Evolutionary conservation across 2,329 filamentous ascomycete genomes (phyloP).

Genomic region (Aspergillus hortae): DNA sequence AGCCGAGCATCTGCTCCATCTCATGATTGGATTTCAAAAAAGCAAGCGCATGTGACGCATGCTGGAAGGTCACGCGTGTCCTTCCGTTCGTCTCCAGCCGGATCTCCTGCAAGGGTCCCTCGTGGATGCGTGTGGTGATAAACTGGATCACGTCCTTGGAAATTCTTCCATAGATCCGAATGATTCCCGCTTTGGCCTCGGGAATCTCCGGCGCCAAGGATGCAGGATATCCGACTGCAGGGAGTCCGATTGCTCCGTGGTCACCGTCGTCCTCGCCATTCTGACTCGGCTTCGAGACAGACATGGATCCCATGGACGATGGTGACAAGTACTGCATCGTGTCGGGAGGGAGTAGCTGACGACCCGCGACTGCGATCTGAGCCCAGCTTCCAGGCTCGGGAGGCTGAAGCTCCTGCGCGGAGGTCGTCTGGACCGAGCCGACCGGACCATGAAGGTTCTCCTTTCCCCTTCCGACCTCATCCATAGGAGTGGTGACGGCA

Average conservation of each 20-base stretch:
- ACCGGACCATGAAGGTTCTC: slow-evolving; percentile 1
- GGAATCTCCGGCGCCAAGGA: slow-evolving; percentile 10
- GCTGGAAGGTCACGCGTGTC: slow-evolving; percentile 37
- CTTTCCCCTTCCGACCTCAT: slow-evolving; percentile 12
- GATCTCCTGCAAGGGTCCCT: slow-evolving; percentile 40
- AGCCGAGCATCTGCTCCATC: slow-evolving; percentile 23
- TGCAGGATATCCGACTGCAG: slow-evolving; percentile 6
- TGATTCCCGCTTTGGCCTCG: slow-evolving; percentile 27
- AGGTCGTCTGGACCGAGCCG: slow-evolving; percentile 3
- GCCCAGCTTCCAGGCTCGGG: slow-evolving; percentile 19
- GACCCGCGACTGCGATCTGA: slow-evolving; percentile 13
- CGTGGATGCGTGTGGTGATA: slow-evolving; percentile 35
- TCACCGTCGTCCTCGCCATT: slow-evolving; percentile 12
- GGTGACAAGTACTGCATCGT: slow-evolving; percentile 16
- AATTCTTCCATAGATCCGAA: slow-evolving; percentile 23
- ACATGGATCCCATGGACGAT: slow-evolving; percentile 9
- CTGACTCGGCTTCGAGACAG: slow-evolving; percentile 15
- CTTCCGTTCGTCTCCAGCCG: slow-evolving; percentile 28
- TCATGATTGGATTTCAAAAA: slow-evolving; percentile 32
- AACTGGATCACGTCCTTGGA: slow-evolving; percentile 23
- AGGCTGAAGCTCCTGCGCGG: slow-evolving; percentile 2
- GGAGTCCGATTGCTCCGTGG: not conserved
- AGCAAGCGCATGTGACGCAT: slow-evolving; percentile 31
- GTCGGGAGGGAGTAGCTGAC: slow-evolving; percentile 6
- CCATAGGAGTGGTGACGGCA: slow-evolving; percentile 10